Base-by-base conservation (phyloP, 805 yeast species). In the Pichia deserticola region DNA sequence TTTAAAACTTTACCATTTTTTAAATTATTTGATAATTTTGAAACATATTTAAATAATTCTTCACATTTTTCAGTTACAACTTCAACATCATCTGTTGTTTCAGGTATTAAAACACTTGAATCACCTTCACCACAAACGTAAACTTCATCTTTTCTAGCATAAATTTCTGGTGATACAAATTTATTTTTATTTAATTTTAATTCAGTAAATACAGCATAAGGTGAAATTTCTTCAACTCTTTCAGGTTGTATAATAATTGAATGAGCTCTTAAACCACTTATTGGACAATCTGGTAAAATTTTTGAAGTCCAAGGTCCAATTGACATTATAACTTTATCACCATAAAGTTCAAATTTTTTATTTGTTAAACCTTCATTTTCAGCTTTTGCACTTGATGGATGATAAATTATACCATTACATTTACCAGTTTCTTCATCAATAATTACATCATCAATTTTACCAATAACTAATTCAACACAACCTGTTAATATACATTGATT, bases 51-150 rank as follows among this genome's bases (percentile, higher is more conserved):
- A 65, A 86, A 90, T 50, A 92, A 71, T 55, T 86, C 89, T 58
- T 90, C 96, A 70, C 98, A 93, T 64, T 87, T 86, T 44, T 84
- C 86, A 51, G 82, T 77, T 27, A 86, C 88, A 29, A 92, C 93
- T 65, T 84, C 89, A 33, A 92, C 97, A 55, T 89, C 95, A 61
- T 89, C 96, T 0, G 96, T 87, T 0, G 96, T 86, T 60, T 89
- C 97, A 5, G 98, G 99, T 35, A 93, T 79, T 48, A 86, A 90
- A 29, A 86, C 95, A 25, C 85, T 76, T 1, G 95, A 82, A 61
- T 89, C 97, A 42, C 97, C 96, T 67, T 93, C 99, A 42, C 99
- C 98, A 69, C 98, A 92, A 2, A 93, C 93, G 60, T 90, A 92
- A 40, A 92, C 93, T 67, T 93, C 99, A 67, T 92, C 97, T 60